Percentiles rank a stretch among this genome's conserved stretches.
These are phyloP conservation scores for Fusarium avenaceum DNA, from an alignment of 2,329 filamentous ascomycete species.

Conservation along the genomic window DNA sequence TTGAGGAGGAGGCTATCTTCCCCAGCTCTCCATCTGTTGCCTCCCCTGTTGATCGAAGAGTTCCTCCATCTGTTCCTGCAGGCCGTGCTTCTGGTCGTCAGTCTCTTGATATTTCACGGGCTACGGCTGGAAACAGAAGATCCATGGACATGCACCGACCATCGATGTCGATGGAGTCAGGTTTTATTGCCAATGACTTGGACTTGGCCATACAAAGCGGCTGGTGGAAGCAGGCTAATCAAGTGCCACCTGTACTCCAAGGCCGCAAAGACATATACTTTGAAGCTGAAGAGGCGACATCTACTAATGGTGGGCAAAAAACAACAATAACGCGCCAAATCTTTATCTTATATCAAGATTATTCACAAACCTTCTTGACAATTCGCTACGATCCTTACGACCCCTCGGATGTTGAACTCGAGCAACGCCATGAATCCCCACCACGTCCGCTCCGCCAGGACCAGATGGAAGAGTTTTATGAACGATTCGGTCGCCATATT, in stretches of 20 bases:
- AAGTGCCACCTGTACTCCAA: conserved; percentile 84
- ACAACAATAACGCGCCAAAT: conserved; percentile 82
- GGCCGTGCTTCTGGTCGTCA: conserved; percentile 48
- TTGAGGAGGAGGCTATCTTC: conserved; percentile 64
- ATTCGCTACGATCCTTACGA: conserved; percentile 83
- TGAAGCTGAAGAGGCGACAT: conserved; percentile 83
- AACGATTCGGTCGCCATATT: conserved; percentile 83
- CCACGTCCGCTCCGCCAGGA: conserved; percentile 88
- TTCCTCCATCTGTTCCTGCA: conserved; percentile 54
- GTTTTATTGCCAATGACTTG: conserved; percentile 89
- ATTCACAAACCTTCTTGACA: conserved; percentile 92
- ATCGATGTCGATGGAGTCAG: conserved; percentile 79
- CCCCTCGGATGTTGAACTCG: conserved; percentile 77
- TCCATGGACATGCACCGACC: conserved; percentile 84
- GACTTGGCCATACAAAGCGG: conserved; percentile 80
- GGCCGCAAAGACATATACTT: conserved; percentile 85
- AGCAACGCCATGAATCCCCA: conserved; percentile 89
- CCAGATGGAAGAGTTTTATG: conserved; percentile 88
- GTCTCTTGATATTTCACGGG: conserved; percentile 56
- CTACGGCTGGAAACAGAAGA: conserved; percentile 60
- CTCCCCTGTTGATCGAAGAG: conserved; percentile 62
- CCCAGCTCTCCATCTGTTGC: conserved; percentile 61
- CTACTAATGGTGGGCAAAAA: conserved; percentile 77
- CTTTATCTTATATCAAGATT: conserved; percentile 93
- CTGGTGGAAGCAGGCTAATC: conserved; percentile 90